Base-by-base conservation (phyloP, 2,329 filamentous ascomycete species). In the Venturiaceae sp. region DNA sequence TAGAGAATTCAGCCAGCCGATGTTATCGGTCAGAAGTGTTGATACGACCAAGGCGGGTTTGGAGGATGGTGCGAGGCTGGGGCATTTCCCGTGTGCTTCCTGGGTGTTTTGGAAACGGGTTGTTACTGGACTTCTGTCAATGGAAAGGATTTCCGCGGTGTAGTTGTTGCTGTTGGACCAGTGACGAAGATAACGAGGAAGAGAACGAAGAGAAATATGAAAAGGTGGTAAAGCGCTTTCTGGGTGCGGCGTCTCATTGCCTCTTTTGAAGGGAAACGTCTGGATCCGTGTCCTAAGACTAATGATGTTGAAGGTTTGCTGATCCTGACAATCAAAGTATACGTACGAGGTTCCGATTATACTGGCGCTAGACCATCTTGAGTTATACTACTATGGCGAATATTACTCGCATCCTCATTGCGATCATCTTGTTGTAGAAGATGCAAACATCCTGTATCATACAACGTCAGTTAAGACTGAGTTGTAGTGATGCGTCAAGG, bases 11-110 rank as follows among this genome's bases (percentile, higher is more conserved):
- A 77, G 66, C 77, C 77, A 80, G 53, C 62, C 64, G 1, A 68
- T 55, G 55, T 73, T 70, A 5, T 74, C 75, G 57, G 79, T 76
- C 23, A 64, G 61, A 30, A 75, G 68, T 41, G 71, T 69, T 0
- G 76, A 72, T 0, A 79, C 73, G 3, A 80, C 66, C 21, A 80
- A 64, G 1, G 71, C 76, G 3, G 77, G 75, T 61, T 77, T 79
- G 4, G 65, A 64, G 39, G 63, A 67, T 1, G 61, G 60, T 32
- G 65, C 60, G 3, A 79, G 66, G 0, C 73, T 71, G 1, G 75
- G 75, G 64, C 77, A 79, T 56, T 68, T 62, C 30, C 77, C 77
- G 41, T 69, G 69, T 47, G 71, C 57, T n/a, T 23, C 8, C 9
- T 23, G 44, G 73, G 63, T 4, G 62, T 64, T n/a, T 65, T 53